Conservation (phyloP, 1,284 basidiomycete species). For the Puccinia horiana region DNA sequence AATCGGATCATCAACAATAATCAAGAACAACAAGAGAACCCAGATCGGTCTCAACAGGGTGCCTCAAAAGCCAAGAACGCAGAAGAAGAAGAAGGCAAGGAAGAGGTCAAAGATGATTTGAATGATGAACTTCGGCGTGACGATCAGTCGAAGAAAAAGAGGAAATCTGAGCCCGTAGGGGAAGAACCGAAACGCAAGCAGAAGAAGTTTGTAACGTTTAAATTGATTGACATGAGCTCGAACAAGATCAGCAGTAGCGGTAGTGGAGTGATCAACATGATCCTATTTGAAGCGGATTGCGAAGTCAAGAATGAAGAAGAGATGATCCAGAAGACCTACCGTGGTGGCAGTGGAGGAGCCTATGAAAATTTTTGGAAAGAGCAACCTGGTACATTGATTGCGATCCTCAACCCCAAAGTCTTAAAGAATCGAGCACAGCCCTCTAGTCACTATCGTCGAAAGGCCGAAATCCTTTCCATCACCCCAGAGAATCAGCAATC, state of each 20-base stretch:
- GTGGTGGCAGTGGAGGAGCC: constrained; percentile 85
- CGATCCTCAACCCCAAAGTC: constrained; percentile 82
- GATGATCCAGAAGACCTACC: constrained; percentile 65
- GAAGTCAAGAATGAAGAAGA: constrained; percentile 50
- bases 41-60: neutral
- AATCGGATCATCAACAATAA: neutral
- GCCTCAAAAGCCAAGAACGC: neutral
- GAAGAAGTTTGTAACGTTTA: constrained; percentile 69
- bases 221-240: constrained; percentile 76
- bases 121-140: constrained; percentile 51
- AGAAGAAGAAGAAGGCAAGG: constrained; percentile 19
- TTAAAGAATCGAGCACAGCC: constrained; percentile 70
- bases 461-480: constrained; percentile 76
- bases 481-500: constrained; percentile 79
- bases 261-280: constrained; percentile 76
- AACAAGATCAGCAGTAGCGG: constrained; percentile 65
- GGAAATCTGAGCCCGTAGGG: constrained; percentile 51
- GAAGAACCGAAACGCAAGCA: constrained; percentile 51
- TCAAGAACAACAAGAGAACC: constrained; percentile 16
- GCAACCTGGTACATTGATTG: constrained; percentile 82
- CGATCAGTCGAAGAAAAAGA: constrained; percentile 46
- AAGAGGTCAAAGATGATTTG: constrained; percentile 30
- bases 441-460: constrained; percentile 65
- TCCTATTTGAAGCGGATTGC: constrained; percentile 77
- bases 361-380: constrained; percentile 83